Percentiles rank a stretch among this genome's conserved stretches.
These are phyloP conservation scores for Aspergillus biplanus DNA, from an alignment of 495 filamentous ascomycete genomes.

Conservation along the genomic window DNA sequence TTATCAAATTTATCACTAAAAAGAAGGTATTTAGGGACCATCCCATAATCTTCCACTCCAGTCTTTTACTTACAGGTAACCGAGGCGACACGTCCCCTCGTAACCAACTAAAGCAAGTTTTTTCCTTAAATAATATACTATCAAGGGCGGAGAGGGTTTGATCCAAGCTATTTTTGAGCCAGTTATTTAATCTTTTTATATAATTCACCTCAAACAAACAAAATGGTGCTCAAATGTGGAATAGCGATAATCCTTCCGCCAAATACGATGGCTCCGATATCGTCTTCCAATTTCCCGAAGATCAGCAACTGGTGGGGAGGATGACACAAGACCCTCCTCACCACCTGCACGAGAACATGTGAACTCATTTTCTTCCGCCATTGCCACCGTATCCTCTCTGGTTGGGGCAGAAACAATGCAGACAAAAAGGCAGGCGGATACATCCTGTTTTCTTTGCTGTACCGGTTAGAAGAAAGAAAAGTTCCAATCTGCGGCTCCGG, in stretches of 20 bases:
- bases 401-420: slow-evolving; percentile 3
- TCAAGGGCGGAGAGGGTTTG: too few species aligned
- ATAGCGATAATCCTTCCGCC: background rate
- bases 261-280: background rate
- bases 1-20: too few species aligned
- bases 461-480: slow-evolving; percentile 4
- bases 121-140: too few species aligned
- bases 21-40: too few species aligned
- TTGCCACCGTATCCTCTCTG: background rate
- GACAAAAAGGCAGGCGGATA: background rate
- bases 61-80: too few species aligned
- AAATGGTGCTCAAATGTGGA: background rate
- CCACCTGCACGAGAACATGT: slow-evolving; percentile 7
- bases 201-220: too few species aligned
- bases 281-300: background rate
- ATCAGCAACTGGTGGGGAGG: slow-evolving; percentile 17
- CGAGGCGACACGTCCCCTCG: too few species aligned
- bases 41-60: too few species aligned
- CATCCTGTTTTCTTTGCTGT: slow-evolving; percentile 6
- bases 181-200: too few species aligned
- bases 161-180: too few species aligned
- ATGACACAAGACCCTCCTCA: slow-evolving; percentile 16
- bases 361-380: slow-evolving; percentile 6
- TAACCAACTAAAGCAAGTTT: too few species aligned
- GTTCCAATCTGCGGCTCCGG: background rate